Evolutionary conservation across 2,329 filamentous ascomycete species (phyloP).

Genomic region (Sarocladium strictum): DNA sequence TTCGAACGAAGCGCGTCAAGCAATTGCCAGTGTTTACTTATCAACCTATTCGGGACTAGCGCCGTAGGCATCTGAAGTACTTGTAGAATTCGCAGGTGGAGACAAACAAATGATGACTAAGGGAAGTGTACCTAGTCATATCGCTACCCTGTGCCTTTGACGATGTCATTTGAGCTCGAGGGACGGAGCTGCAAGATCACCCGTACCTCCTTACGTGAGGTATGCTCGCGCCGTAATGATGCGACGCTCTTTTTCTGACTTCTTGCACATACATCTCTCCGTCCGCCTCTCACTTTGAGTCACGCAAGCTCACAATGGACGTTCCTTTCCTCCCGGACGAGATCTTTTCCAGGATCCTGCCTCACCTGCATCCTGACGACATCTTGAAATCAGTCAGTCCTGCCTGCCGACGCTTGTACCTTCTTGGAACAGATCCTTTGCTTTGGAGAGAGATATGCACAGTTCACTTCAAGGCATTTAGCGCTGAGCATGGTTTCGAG

Average conservation of each 20-base stretch:
- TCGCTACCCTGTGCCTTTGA: background rate
- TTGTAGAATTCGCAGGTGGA: no score
- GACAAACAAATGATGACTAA: background rate
- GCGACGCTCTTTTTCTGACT: background rate
- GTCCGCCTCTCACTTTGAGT: background rate
- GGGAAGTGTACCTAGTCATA: background rate
- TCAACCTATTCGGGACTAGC: conserved; percentile 28
- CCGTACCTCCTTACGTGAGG: no score
- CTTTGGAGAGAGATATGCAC: conserved; percentile 77
- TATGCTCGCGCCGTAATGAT: no score
- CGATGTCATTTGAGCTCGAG: no score
- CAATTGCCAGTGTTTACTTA: conserved; percentile 34
- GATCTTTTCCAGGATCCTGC: conserved; percentile 73
- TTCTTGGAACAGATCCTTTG: conserved; percentile 62
- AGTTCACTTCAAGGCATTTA: conserved; percentile 69
- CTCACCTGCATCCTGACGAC: conserved; percentile 52
- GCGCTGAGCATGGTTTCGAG: conserved; percentile 53
- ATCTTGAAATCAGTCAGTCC: conserved; percentile 41
- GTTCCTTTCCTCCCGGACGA: conserved; percentile 67
- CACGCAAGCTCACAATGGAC: conserved; percentile 21
- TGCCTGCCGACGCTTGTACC: conserved; percentile 58
- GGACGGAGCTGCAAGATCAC: no score
- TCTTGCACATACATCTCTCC: background rate
- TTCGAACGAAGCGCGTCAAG: background rate
- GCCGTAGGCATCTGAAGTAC: no score